A percentile compares a stretch with the other conserved stretches of the same genome.
Evolutionary conservation across 2,329 filamentous ascomycete species (phyloP).

Genomic region (Eutypella sp.): DNA sequence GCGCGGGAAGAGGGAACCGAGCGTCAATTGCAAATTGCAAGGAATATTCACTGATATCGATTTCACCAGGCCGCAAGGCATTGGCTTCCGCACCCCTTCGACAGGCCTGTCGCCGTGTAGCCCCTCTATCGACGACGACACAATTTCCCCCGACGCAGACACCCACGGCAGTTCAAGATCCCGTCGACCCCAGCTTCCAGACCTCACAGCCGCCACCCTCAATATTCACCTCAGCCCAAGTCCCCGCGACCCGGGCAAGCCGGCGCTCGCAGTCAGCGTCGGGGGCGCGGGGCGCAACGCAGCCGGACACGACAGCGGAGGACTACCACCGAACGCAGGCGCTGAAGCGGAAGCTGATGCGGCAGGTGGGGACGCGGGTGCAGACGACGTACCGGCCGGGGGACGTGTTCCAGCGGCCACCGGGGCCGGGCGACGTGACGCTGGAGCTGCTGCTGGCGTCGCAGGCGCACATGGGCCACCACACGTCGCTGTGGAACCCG

Average conservation of each 20-base stretch:
- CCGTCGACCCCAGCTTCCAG: slow-evolving; percentile 14
- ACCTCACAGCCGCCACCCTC: slow-evolving; percentile 15
- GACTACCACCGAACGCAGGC: slow-evolving; percentile 31
- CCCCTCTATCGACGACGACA: slow-evolving; percentile 29
- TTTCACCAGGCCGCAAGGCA: slow-evolving; percentile 45
- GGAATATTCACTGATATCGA: background rate
- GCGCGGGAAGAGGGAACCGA: background rate
- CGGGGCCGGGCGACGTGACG: slow-evolving; percentile 72
- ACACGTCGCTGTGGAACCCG: slow-evolving; percentile 89
- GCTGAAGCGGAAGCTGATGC: slow-evolving; percentile 41
- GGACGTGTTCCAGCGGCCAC: slow-evolving; percentile 66
- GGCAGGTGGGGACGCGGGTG: slow-evolving; percentile 43
- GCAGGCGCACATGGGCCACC: slow-evolving; percentile 85
- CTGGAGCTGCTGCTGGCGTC: slow-evolving; percentile 86
- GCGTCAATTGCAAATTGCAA: background rate
- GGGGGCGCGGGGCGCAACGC: slow-evolving; percentile 8
- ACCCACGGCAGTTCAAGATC: slow-evolving; percentile 17
- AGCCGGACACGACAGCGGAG: slow-evolving; percentile 28
- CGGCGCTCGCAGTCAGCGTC: background rate
- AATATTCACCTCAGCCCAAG: slow-evolving; percentile 18
- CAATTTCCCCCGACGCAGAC: slow-evolving; percentile 11
- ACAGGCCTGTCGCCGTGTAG: slow-evolving; percentile 31
- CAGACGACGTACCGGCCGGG: slow-evolving; percentile 59
- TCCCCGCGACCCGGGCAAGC: slow-evolving; percentile 9
- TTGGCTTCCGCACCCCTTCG: slow-evolving; percentile 40